Evolutionary conservation across 345 rosid genomes (phyloP).

Genomic region (Gynandropsis gynandra): DNA sequence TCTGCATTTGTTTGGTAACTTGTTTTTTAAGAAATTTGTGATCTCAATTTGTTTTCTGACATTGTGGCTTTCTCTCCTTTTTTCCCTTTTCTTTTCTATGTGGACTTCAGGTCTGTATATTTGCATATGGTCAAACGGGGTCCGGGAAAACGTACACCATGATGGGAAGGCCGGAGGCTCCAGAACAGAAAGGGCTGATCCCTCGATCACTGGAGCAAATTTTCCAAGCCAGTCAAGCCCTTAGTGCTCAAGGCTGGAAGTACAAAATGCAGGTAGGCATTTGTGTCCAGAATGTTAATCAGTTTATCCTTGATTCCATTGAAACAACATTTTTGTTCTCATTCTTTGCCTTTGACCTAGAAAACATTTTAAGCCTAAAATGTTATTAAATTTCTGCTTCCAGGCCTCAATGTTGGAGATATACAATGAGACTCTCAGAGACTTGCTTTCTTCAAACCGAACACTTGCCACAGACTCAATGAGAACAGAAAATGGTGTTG

Average conservation of each 20-base stretch:
- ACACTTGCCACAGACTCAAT: slow-evolving; percentile 23
- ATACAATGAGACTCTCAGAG: slow-evolving; percentile 80
- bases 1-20: too few species aligned
- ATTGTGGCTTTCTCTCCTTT: too few species aligned
- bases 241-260: slow-evolving; percentile 72
- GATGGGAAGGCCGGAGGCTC: slow-evolving; percentile 78
- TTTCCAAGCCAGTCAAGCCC: slow-evolving; percentile 57
- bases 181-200: slow-evolving; percentile 63
- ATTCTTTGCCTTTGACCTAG: too few species aligned
- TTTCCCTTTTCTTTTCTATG: background rate
- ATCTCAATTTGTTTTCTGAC: too few species aligned
- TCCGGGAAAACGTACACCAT: slow-evolving; percentile 93
- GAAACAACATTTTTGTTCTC: background rate
- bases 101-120: slow-evolving; percentile 70
- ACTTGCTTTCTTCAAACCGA: slow-evolving; percentile 47
- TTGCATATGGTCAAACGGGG: slow-evolving; percentile 93
- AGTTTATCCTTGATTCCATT: slow-evolving; percentile 2
- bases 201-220: slow-evolving; percentile 83
- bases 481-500: slow-evolving; percentile 36
- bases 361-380: too few species aligned
- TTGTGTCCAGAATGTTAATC: background rate
- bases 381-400: background rate
- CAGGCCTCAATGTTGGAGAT: slow-evolving; percentile 90
- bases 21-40: too few species aligned
- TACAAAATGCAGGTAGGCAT: slow-evolving; percentile 66